These are phyloP conservation scores for Xanthoconium separans DNA, from an alignment of 1,284 basidiomycete genomes.

Conservation along the genomic window DNA sequence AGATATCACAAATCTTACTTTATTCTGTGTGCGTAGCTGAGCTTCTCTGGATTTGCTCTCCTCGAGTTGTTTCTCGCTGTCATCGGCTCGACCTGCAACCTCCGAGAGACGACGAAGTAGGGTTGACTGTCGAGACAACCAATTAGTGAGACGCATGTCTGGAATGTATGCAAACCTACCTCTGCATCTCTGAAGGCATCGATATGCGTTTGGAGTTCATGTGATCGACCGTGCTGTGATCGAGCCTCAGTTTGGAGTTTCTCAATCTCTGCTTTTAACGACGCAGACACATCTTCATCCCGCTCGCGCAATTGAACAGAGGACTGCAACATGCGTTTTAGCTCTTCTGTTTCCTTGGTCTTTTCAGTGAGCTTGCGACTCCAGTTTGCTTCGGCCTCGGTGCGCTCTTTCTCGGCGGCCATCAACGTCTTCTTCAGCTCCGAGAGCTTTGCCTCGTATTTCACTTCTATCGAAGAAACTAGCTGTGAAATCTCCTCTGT, in stretches of 20 bases:
- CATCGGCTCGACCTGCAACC: conserved; percentile 41
- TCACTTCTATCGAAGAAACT: conserved; percentile 74
- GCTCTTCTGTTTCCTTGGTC: conserved; percentile 71
- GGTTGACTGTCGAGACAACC: conserved; percentile 38
- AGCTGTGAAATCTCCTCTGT: conserved; percentile 72
- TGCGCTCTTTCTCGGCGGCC: conserved; percentile 68
- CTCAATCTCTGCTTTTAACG: conserved; percentile 56
- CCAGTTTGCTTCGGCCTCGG: conserved; percentile 83
- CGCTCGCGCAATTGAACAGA: conserved; percentile 56
- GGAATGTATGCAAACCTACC: conserved; percentile 39
- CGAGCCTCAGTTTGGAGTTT: conserved; percentile 50
- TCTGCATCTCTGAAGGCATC: conserved; percentile 56
- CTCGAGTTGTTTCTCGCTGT: conserved; percentile 59
- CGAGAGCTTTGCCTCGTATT: conserved; percentile 71
- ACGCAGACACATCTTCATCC: conserved; percentile 55
- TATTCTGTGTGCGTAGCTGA: conserved; percentile 70
- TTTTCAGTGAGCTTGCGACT: conserved; percentile 76
- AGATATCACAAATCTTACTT: conserved; percentile 44
- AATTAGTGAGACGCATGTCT: not conserved
- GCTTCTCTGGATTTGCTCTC: conserved; percentile 64
- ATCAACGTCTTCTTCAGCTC: conserved; percentile 63
- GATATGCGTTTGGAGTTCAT: conserved; percentile 48
- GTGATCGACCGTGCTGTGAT: conserved; percentile 44
- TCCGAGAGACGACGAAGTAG: conserved; percentile 47
- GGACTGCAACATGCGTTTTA: conserved; percentile 59